Percentiles rank a stretch among this genome's conserved stretches.
These are phyloP conservation scores for Sungouiozyma ichnusensis DNA, from an alignment of 805 yeast genomes.

Conservation along the genomic window DNA sequence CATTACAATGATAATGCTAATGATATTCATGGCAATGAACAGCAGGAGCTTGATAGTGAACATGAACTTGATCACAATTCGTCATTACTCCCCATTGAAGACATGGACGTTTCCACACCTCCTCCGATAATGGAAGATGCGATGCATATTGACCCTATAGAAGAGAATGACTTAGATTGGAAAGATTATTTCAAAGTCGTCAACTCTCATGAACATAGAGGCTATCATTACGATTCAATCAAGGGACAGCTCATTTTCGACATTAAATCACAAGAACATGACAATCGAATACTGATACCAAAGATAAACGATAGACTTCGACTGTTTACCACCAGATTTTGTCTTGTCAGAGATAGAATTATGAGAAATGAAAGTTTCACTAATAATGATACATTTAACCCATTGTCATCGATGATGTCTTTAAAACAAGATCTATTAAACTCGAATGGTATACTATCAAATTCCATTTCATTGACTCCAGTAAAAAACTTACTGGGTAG, in stretches of 20 bases:
- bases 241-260: slow-evolving; percentile 50
- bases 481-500: slow-evolving; percentile 83
- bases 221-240: slow-evolving; percentile 47
- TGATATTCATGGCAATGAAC: neutral
- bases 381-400: slow-evolving; percentile 24
- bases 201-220: slow-evolving; percentile 54
- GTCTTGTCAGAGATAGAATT: slow-evolving; percentile 57
- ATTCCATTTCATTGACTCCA: slow-evolving; percentile 42
- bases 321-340: slow-evolving; percentile 45
- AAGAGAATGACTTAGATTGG: slow-evolving; percentile 43
- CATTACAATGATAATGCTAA: neutral
- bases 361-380: slow-evolving; percentile 70
- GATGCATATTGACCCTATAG: neutral
- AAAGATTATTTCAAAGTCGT: slow-evolving; percentile 58
- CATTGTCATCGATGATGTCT: slow-evolving; percentile 26
- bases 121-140: neutral
- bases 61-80: slow-evolving; percentile 1
- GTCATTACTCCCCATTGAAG: neutral
- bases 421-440: slow-evolving; percentile 14
- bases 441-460: slow-evolving; percentile 5
- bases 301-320: slow-evolving; percentile 9
- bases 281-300: neutral
- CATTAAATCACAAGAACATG: slow-evolving; percentile 2
- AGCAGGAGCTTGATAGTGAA: neutral
- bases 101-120: neutral